Evolutionary conservation across 164 flowering plant species (phyloP), one percentile per base, ranked within the genome.

Genomic region (Vitis cinerea): DNA sequence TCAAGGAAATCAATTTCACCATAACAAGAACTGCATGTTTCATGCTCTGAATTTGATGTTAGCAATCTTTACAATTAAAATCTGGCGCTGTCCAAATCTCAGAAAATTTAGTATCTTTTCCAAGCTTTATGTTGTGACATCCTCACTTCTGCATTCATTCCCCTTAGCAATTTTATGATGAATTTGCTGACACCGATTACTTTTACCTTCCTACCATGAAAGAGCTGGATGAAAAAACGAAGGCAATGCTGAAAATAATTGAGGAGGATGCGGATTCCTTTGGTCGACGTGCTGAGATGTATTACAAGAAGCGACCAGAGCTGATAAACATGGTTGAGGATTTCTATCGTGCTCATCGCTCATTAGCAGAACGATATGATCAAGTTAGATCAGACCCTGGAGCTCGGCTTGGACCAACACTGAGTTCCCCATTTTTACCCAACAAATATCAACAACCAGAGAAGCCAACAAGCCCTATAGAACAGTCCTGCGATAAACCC

Each of bases 251-350:
- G 64, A 87, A 84, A 73, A 19, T 95, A 69, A 83, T 95, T 1
- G 98, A 93, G 63, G 89, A 86, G 70, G 98, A 94, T 70, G 99
- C 93, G 27, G 98, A 83, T 68, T 81, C 97, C 51, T 92, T 95
- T 63, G 90, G 91, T 1, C 82, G 91, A 53, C 89, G 99, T 0
- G 98, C 98, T 1, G 97, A 95, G 80, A 91, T 91, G 97, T 95
- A 86, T 77, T 94, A 88, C 88, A 87, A 81, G 81, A 92, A 88
- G 82, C 74, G 99, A 57, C 98, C 99, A 1, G 90, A 93, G 78
- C 83, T 95, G 14, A 76, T 95, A 13, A 83, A 67, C 86, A 83
- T 91, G 93, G 97, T 95, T 13, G 94, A 89, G 66, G 97, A 95
- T 30, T 87, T 93, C 66, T 95, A 95, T 72, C 83, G 91, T 7